These are phyloP conservation scores for Fusarium brachygibbosum DNA, from an alignment of 2,329 filamentous ascomycete species.

Conservation along the genomic window DNA sequence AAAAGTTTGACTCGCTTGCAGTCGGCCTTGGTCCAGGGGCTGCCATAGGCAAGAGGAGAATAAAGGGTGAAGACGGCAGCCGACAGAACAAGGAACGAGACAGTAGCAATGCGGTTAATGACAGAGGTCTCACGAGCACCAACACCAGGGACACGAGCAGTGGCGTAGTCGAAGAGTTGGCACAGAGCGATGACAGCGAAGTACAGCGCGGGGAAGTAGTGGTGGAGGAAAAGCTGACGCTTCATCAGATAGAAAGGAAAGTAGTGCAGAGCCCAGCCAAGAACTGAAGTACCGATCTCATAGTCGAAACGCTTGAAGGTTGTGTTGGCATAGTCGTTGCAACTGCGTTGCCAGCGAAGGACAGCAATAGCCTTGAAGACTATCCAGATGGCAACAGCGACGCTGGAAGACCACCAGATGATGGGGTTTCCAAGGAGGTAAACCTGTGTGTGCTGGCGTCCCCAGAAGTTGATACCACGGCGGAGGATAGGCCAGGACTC, in stretches of 20 bases:
- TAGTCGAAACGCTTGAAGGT: constrained; percentile 98
- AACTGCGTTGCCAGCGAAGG: constrained; percentile 95
- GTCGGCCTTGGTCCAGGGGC: constrained; percentile 89
- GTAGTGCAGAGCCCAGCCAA: constrained; percentile 98
- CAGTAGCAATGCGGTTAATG: constrained; percentile 80
- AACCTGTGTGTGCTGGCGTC: constrained; percentile 91
- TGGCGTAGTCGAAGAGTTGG: constrained; percentile 89
- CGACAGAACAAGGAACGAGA: constrained; percentile 79
- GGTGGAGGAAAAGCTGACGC: constrained; percentile 96
- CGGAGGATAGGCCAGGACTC: constrained; percentile 91
- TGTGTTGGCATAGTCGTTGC: constrained; percentile 82
- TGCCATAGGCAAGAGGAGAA: constrained; percentile 91
- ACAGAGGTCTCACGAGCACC: constrained; percentile 75
- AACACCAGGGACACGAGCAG: constrained; percentile 77
- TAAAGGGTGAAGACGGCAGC: constrained; percentile 86
- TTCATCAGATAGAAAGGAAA: constrained; percentile 99
- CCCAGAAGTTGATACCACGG: constrained; percentile 99
- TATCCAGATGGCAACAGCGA: constrained; percentile 81
- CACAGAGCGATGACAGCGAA: constrained; percentile 92
- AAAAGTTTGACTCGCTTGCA: constrained; percentile 92
- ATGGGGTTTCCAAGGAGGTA: constrained; percentile 96
- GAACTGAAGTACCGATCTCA: constrained; percentile 88
- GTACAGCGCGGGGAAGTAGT: constrained; percentile 97
- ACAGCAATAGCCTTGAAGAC: constrained; percentile 89
- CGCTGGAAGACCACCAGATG: constrained; percentile 92